These are phyloP conservation scores for Lodderomyces pseudojiufengensis DNA, from an alignment of 1,139 yeast species.

Conservation along the genomic window DNA sequence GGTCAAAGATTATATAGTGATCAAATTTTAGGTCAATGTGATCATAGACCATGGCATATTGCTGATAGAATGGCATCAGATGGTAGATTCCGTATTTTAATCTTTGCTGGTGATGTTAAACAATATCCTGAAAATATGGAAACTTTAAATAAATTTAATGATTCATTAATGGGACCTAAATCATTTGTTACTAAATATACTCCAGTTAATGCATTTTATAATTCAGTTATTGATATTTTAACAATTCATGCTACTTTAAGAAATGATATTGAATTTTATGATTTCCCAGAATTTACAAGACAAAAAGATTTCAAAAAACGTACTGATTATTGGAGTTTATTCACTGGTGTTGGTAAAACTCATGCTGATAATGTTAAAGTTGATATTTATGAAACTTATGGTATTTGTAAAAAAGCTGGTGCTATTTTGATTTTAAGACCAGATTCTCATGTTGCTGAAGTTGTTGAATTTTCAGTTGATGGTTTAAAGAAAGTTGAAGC, in stretches of 20 bases:
- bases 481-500: slow-evolving; percentile 19
- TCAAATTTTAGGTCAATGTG: slow-evolving; percentile 21
- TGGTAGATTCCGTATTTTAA: slow-evolving; percentile 26
- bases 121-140: slow-evolving; percentile 12
- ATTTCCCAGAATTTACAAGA: slow-evolving; percentile 26
- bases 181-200: slow-evolving; percentile 21
- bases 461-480: slow-evolving; percentile 14
- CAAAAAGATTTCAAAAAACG: slow-evolving; percentile 24
- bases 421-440: slow-evolving; percentile 28
- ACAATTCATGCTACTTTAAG: slow-evolving; percentile 22
- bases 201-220: slow-evolving; percentile 23
- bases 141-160: slow-evolving; percentile 15
- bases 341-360: slow-evolving; percentile 19
- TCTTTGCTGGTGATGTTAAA: slow-evolving; percentile 23
- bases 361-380: slow-evolving; percentile 10
- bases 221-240: slow-evolving; percentile 22
- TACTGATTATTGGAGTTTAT: slow-evolving; percentile 29
- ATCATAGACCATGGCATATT: slow-evolving; percentile 22
- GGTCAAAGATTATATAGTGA: slow-evolving; percentile 25
- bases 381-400: slow-evolving; percentile 20
- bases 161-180: slow-evolving; percentile 14
- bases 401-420: slow-evolving; percentile 22
- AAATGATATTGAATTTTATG: slow-evolving; percentile 20
- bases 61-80: slow-evolving; percentile 21
- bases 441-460: slow-evolving; percentile 31